Percentiles rank a stretch among this genome's conserved stretches.
Evolutionary conservation across 2,329 filamentous ascomycete species (phyloP).

Genomic region (Pseudopyricularia javanii): DNA sequence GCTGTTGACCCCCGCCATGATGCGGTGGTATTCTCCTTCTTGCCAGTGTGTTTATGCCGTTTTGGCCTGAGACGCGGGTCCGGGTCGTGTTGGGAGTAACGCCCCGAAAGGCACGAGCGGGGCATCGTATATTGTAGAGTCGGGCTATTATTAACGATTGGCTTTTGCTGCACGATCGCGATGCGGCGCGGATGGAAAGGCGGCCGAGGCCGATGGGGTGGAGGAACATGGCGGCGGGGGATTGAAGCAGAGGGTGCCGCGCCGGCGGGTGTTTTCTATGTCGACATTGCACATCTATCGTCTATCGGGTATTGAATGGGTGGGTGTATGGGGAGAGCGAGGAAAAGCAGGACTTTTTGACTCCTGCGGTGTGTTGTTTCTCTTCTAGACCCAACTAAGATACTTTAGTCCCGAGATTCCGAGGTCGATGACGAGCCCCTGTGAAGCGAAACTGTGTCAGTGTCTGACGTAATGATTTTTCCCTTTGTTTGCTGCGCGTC

Average conservation of each 20-base stretch:
- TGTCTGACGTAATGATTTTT: background rate
- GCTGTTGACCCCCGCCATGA: background rate
- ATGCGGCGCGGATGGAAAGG: background rate
- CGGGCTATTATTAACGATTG: background rate
- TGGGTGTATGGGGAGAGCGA: too few relatives aligned
- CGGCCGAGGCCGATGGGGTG: background rate
- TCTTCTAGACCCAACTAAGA: too few relatives aligned
- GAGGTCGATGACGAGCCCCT: too few relatives aligned
- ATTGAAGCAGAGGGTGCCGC: background rate
- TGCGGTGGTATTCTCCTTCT: background rate
- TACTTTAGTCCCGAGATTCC: too few relatives aligned
- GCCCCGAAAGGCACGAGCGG: background rate
- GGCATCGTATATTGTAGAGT: background rate
- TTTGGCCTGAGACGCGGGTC: background rate
- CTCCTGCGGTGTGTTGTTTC: too few relatives aligned
- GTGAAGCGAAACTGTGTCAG: background rate
- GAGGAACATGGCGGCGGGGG: background rate
- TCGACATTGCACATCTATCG: background rate
- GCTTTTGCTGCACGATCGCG: background rate
- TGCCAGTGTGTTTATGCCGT: background rate
- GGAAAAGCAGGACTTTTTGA: too few relatives aligned
- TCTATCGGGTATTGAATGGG: background rate
- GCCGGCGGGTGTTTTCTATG: background rate
- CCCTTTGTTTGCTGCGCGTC: background rate
- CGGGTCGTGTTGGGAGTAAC: background rate